phyloP scores from a whole-genome alignment of 129 eudicot genomes.

The Lonicera japonica region DNA sequence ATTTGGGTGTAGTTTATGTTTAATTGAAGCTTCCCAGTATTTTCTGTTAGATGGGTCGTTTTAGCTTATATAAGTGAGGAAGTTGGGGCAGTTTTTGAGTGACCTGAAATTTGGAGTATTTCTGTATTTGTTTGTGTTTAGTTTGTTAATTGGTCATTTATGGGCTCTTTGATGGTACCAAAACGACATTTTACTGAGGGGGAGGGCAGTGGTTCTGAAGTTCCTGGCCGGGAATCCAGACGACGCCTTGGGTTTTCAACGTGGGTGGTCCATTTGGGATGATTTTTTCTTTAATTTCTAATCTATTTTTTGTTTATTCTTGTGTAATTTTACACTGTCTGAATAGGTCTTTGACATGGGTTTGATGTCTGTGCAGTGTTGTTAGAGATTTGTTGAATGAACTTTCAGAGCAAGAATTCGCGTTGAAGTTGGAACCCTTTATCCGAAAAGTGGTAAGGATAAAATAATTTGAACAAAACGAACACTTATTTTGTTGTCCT shows the following conservation, averaged over 20 bases:
- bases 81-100: constrained; percentile 5
- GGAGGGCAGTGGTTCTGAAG: constrained; percentile 34
- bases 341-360: constrained; percentile 4
- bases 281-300: neutral
- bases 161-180: constrained; percentile 49
- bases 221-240: constrained; percentile 28
- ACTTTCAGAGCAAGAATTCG: constrained; percentile 39
- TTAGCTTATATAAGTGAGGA: constrained; percentile 5
- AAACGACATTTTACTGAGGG: constrained; percentile 47
- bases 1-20: neutral
- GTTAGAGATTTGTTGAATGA: constrained; percentile 31
- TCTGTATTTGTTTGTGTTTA: neutral
- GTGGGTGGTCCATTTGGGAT: constrained; percentile 30
- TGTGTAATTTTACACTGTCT: neutral
- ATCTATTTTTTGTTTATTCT: neutral
- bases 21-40: constrained; percentile 34
- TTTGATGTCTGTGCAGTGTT: constrained; percentile 22
- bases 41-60: constrained; percentile 13
- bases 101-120: neutral
- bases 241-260: constrained; percentile 25
- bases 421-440: constrained; percentile 49
- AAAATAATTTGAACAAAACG: too few species aligned
- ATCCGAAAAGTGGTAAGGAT: constrained; percentile 52
- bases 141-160: constrained; percentile 11
- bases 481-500: too few species aligned